These are phyloP conservation scores for Yamadazyma dushanensis DNA, from an alignment of 1,139 yeast species.

Conservation along the genomic window DNA sequence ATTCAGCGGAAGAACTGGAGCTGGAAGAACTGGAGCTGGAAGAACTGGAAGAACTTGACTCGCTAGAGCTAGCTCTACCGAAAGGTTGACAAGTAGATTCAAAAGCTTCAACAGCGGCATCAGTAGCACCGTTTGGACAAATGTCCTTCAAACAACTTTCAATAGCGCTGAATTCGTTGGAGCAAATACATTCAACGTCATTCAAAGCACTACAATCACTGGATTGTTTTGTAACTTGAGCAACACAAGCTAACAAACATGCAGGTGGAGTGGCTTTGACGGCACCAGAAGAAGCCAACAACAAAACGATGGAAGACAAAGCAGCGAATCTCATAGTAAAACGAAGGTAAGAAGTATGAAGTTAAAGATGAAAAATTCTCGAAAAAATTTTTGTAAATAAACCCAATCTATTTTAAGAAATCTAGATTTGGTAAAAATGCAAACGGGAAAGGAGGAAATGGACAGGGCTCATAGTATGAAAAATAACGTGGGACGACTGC, in stretches of 20 bases:
- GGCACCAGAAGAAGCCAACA: constrained; percentile 50
- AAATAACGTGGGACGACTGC: too few species aligned
- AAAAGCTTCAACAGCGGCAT: constrained; percentile 59
- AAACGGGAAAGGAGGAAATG: too few species aligned
- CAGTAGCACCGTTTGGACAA: constrained; percentile 65
- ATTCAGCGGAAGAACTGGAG: constrained; percentile 21
- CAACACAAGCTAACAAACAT: constrained; percentile 84
- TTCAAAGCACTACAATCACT: constrained; percentile 53
- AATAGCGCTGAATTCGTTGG: constrained; percentile 49
- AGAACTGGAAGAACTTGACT: constrained; percentile 26
- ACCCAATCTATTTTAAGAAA: constrained; percentile 10
- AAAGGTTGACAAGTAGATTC: constrained; percentile 51
- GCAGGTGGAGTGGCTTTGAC: constrained; percentile 84
- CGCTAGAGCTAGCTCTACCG: constrained; percentile 18
- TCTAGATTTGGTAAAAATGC: constrained; percentile 6
- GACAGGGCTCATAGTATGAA: too few species aligned
- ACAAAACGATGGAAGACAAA: constrained; percentile 12
- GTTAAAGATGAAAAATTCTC: constrained; percentile 2
- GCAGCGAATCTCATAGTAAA: constrained; percentile 10
- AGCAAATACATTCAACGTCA: constrained; percentile 67
- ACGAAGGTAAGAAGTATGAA: constrained; percentile 5
- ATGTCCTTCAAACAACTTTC: constrained; percentile 58
- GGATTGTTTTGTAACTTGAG: constrained; percentile 60
- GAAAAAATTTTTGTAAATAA: constrained; percentile 7
- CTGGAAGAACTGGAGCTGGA: constrained; percentile 26